These are phyloP conservation scores for Neonectria magnoliae DNA, from an alignment of 2,329 filamentous ascomycete genomes.

Conservation along the genomic window DNA sequence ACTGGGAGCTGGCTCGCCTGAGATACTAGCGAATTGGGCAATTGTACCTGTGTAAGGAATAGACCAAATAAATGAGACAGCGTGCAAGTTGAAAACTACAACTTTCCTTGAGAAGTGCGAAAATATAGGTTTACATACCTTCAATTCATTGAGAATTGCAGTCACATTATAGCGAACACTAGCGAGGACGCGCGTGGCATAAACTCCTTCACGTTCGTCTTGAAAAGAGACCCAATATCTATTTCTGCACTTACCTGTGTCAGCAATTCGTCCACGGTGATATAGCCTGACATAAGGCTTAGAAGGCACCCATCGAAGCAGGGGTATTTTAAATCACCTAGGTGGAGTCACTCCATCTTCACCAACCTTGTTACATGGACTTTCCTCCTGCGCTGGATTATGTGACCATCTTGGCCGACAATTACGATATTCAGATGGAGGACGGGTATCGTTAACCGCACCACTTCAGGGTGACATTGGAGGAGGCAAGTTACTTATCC, in stretches of 20 bases:
- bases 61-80: too few relatives aligned
- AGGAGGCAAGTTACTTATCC: not conserved
- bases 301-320: not conserved
- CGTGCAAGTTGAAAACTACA: too few relatives aligned
- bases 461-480: not conserved
- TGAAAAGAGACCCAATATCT: not conserved
- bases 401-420: not conserved
- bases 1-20: too few relatives aligned
- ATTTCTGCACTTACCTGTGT: constrained; percentile 11
- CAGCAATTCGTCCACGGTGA: not conserved
- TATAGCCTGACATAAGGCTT: not conserved
- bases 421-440: not conserved
- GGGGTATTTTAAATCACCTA: not conserved
- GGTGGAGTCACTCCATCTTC: not conserved
- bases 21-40: too few relatives aligned
- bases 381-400: not conserved
- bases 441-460: not conserved
- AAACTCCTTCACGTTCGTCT: not conserved
- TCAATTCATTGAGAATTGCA: too few relatives aligned
- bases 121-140: too few relatives aligned
- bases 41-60: too few relatives aligned
- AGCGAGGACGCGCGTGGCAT: too few relatives aligned
- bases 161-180: too few relatives aligned
- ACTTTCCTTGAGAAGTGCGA: too few relatives aligned
- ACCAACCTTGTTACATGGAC: not conserved